Base-by-base conservation (phyloP, 768 basidiomycete genomes). In the Boletales sp. region DNA sequence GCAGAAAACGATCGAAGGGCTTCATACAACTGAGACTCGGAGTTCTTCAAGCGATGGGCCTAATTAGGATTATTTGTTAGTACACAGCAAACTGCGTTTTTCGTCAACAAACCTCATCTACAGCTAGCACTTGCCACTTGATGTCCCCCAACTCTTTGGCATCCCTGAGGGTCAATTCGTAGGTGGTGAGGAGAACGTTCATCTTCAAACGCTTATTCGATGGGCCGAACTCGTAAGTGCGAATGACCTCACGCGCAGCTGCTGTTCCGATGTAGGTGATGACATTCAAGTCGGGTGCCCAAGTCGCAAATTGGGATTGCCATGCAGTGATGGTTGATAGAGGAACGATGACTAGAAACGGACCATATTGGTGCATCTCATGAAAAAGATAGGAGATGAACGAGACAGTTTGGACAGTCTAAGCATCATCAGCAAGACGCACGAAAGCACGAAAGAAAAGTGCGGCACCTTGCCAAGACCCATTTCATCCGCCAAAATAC, bases 401-500 rank as follows among this genome's bases (percentile, higher is more conserved):
- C 0, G 94, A 71, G 11, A 98, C 95, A 0, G 94, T 94, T 76
- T 99, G 97, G 8, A 99, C 94, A 17, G 90, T 92, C 88, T 92
- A 53, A 3, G 34, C 21, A 21, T 11, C 37, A 36, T 53, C 14
- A 11, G 14, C 45, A 43, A 61, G 51, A n/a, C 51, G 17, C 50
- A 56, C 40, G 19, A 56, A 32, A 27, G 6, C 24, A 27, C 6
- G 0, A 32, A 42, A 51, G 15, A 29, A 34, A 15, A 49, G 10
- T n/a, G 17, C 58, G 46, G 53, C 40, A 88, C 80, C 82, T 99
- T 99, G 47, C 97, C 97, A 21, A 99, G 86, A 66, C 97, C 97
- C 97, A 98, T 99, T 78, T 99, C 97, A 63, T 99, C 97, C 1
- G 97, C 97, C 32, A 99, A 73, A 51, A 99, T 97, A 17, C 97